These are phyloP conservation scores for Meira miltonrushii DNA, from an alignment of 1,284 basidiomycete genomes.

Conservation along the genomic window DNA sequence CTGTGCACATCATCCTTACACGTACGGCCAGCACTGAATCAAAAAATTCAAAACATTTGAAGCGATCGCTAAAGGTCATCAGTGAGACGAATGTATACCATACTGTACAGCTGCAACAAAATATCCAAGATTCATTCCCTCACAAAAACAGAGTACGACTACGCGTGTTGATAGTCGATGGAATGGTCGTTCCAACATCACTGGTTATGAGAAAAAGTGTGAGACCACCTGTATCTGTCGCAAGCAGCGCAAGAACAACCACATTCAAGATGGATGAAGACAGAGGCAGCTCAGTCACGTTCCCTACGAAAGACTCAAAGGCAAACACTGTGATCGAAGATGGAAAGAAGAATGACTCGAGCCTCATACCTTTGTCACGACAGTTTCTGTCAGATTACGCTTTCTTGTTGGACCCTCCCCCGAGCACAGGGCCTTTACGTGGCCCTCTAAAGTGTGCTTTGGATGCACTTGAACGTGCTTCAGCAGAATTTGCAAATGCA, in stretches of 20 bases:
- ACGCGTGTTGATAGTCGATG: slow-evolving; percentile 3
- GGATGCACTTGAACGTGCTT: background rate
- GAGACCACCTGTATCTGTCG: too few relatives aligned
- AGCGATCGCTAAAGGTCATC: background rate
- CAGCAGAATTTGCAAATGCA: slow-evolving; percentile 20
- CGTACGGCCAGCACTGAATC: background rate
- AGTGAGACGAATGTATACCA: slow-evolving; percentile 8
- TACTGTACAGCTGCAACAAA: background rate
- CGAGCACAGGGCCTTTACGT: background rate
- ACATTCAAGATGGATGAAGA: background rate
- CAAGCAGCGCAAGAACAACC: too few relatives aligned
- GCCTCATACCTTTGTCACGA: background rate
- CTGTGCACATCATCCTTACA: background rate
- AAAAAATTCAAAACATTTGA: background rate
- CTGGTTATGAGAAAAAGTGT: background rate
- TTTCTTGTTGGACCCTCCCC: background rate
- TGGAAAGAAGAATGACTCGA: background rate
- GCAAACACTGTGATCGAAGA: background rate
- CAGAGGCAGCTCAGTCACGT: background rate
- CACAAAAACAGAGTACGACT: slow-evolving; percentile 3
- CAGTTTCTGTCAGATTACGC: background rate
- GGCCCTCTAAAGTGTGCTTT: background rate
- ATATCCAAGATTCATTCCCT: background rate
- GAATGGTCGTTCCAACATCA: background rate
- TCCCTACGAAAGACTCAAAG: background rate